Evolutionary conservation across 768 basidiomycete species (phyloP).

Genomic region (Neoboletus subvelutipes): DNA sequence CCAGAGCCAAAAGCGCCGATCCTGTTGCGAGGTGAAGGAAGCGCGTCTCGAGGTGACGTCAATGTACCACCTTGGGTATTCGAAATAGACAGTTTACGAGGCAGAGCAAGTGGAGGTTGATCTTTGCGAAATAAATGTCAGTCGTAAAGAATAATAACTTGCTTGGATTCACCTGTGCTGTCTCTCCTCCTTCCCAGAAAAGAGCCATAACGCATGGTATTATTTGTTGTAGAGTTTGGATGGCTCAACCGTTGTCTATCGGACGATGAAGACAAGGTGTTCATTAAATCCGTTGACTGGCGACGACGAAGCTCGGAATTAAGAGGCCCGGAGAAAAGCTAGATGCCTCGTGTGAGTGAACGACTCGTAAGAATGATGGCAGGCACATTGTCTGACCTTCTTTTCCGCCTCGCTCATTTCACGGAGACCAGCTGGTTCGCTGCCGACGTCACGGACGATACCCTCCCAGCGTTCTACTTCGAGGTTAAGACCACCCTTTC

Average conservation of each 20-base stretch:
- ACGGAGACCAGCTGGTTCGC: slow-evolving; percentile 70
- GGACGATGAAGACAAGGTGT: slow-evolving; percentile 53
- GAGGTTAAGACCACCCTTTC: slow-evolving; percentile 69
- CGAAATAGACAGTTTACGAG: slow-evolving; percentile 71
- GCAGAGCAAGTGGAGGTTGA: slow-evolving; percentile 50
- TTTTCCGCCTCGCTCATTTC: slow-evolving; percentile 84
- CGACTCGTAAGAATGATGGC: slow-evolving; percentile 8
- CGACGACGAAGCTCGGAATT: slow-evolving; percentile 89
- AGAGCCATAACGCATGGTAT: slow-evolving; percentile 64
- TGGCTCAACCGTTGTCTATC: slow-evolving; percentile 63
- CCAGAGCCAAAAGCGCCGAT: slow-evolving; percentile 57
- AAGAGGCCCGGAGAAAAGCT: slow-evolving; percentile 78
- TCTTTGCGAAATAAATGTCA: slow-evolving; percentile 42
- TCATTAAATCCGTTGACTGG: slow-evolving; percentile 73
- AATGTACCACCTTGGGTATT: slow-evolving; percentile 50
- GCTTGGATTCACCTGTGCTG: slow-evolving; percentile 52
- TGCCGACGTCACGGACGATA: slow-evolving; percentile 73
- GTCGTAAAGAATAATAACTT: background rate
- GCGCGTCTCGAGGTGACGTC: slow-evolving; percentile 56
- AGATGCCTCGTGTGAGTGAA: slow-evolving; percentile 32
- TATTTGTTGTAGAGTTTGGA: slow-evolving; percentile 42
- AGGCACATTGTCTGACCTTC: slow-evolving; percentile 58
- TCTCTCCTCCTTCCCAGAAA: slow-evolving; percentile 63
- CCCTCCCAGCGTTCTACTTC: slow-evolving; percentile 92
- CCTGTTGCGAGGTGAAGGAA: slow-evolving; percentile 63